A percentile compares a stretch with the other conserved stretches of the same genome.
Conservation (phyloP, 768 basidiomycete genomes). For the Leucosporidium yakuticum region DNA sequence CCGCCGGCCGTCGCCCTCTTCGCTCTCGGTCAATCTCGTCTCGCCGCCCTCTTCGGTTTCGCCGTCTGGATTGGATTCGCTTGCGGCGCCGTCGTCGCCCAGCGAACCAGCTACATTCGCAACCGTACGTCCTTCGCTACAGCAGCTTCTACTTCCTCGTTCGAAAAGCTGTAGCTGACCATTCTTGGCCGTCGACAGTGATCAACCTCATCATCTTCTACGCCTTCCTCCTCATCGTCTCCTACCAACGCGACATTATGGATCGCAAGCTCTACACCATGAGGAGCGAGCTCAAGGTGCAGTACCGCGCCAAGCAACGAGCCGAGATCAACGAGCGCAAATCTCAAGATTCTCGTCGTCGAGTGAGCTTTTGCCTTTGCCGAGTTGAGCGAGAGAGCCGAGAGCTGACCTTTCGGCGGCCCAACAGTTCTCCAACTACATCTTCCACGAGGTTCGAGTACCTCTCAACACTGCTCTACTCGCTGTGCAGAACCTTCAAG, state of each 20-base stretch:
- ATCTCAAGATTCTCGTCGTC: not conserved
- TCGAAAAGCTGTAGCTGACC: too few species aligned
- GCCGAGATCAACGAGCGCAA: constrained; percentile 58
- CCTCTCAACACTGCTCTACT: constrained; percentile 41
- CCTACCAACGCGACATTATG: constrained; percentile 47
- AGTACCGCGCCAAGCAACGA: constrained; percentile 63
- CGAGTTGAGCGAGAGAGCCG: constrained; percentile 35
- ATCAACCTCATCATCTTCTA: constrained; percentile 56
- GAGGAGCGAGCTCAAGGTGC: constrained; percentile 67
- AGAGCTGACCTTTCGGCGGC: too few species aligned
- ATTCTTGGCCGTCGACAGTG: too few species aligned
- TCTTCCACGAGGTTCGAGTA: not conserved
- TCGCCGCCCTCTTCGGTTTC: constrained; percentile 62
- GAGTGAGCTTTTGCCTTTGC: constrained; percentile 39
- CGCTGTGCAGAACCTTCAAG: constrained; percentile 91
- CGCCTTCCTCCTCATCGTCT: constrained; percentile 67
- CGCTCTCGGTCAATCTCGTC: too few species aligned
- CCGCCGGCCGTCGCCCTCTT: constrained; percentile 48
- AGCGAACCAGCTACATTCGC: too few species aligned
- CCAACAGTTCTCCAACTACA: not conserved
- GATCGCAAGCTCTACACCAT: constrained; percentile 64
- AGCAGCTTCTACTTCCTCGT: too few species aligned
- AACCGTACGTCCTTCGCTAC: too few species aligned
- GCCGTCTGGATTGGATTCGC: constrained; percentile 21
- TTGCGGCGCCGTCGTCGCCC: not conserved